Base-by-base conservation (phyloP, 2,329 filamentous ascomycete species). In the Beauveria rudraprayagi region DNA sequence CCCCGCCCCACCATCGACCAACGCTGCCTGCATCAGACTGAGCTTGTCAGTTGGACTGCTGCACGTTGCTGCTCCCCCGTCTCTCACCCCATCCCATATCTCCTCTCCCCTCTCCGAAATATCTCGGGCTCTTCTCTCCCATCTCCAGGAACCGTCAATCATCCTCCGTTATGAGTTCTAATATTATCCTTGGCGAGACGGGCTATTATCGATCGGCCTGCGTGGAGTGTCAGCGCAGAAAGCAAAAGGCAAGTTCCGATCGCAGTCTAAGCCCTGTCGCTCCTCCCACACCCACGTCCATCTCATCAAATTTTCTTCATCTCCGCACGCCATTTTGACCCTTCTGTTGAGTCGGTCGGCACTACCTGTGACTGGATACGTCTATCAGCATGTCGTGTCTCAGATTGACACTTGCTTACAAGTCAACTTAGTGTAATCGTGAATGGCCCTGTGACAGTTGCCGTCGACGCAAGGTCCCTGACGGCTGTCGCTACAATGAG, bases 141-240 rank as follows among this genome's bases (percentile, higher is more conserved):
- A 37, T 34, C 9, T n/a, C 22, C 56, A 59, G 37, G 46, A 59
- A 59, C 47, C 54, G 17, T 60, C 57, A 37, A 4, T n/a, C 11
- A 16, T 54, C 46, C 6, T 22, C 41, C 57, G 28, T 14, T 30
- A 62, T 62, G 61, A 62, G 61, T 44, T 53, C 61, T 46, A 62
- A 62, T 47, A 62, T 53, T 44, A 48, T 62, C 40, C 56, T 60
- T 6, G 56, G 34, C 56, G 61, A 62, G 47, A 62, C 61, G 44
- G 55, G 62, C 14, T 65, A 68, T 58, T 66, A 69, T 62, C 70
- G 70, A 56, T 68, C 70, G 17, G 75, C 77, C 57, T 79, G 77
- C 67, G 75, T 73, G 40, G 76, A 78, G 66, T 79, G 73, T 55
- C 71, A 75, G 64, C 71, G 73, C 44, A 68, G 73, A 56, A 75